These are phyloP conservation scores for Myxozyma mucilagina DNA, from an alignment of 805 yeast genomes.

Conservation along the genomic window DNA sequence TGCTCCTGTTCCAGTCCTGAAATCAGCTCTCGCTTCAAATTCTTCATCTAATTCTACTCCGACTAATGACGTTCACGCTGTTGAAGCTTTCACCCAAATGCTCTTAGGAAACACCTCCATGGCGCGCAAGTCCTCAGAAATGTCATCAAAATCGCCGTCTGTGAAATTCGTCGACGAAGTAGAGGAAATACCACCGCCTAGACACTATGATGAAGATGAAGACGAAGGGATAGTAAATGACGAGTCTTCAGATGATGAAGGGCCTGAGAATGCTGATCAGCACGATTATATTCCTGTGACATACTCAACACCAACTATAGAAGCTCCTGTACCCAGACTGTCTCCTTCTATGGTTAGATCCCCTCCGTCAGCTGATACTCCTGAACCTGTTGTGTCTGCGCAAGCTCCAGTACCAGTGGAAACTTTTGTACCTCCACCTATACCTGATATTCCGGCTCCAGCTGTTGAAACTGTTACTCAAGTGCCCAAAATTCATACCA, in stretches of 20 bases:
- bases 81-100: slow-evolving; percentile 31
- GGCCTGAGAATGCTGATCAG: not conserved
- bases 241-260: slow-evolving; percentile 12
- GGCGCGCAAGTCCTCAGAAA: not conserved
- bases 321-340: not conserved
- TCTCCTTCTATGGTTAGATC: not conserved
- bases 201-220: slow-evolving; percentile 10
- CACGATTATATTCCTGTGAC: not conserved
- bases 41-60: not conserved
- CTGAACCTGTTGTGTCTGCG: not conserved
- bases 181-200: slow-evolving; percentile 1
- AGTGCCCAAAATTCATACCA: slow-evolving; percentile 13
- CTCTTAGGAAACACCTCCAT: slow-evolving; percentile 11
- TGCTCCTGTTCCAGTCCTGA: not conserved
- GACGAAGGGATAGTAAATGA: slow-evolving; percentile 3
- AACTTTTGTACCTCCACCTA: not conserved
- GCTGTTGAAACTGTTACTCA: not conserved
- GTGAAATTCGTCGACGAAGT: slow-evolving; percentile 7
- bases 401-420: not conserved
- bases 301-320: not conserved
- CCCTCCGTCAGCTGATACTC: not conserved
- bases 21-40: slow-evolving; percentile 2
- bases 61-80: slow-evolving; percentile 13
- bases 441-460: not conserved
- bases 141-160: not conserved